Base-by-base conservation (phyloP, 257 asterid genomes). In the Capsicum rhomboideum region DNA sequence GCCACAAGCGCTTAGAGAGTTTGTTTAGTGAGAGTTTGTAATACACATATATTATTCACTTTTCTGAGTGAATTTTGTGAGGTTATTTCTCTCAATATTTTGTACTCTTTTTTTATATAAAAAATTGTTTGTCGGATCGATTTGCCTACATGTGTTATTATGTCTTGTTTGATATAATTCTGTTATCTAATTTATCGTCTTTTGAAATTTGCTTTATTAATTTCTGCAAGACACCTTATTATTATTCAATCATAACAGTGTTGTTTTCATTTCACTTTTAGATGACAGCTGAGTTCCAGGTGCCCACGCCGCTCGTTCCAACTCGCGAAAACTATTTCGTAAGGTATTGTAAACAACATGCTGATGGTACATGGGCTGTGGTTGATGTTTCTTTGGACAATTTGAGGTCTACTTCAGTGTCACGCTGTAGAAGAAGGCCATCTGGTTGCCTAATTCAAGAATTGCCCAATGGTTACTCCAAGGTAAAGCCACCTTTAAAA, bases 211-310 rank as follows among this genome's bases (percentile, higher is more conserved):
- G 14, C 14, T 49, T 49, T 49, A 12, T 11, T 50, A 50, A 12
- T 50, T 23, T 26, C 23, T 6, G 10, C 20, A 26, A 26, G 20
- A 13, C 0, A 28, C 2, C 2, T 63, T 26, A 26, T 26, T 63
- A 63, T 26, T n/a, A n/a, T 63, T 63, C 9, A 0, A 63, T 63
- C 20, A 0, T 26, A 26, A 63, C 5, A 9, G 5, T 12, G 17
- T 13, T 42, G 37, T 31, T 82, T 6, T 12, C 34, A 9, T 50
- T 29, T 17, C n/a, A 42, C 17, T 80, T 31, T 67, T 55, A 91
- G 94, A 91, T 91, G 93, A 85, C 82, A 6, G 94, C 93, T 0
- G 94, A 91, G 89, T 90, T 91, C 78, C 94, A 91, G 21, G 93
- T 91, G 20, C 94, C 94, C 2, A 90, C 94, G 11, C 94, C 94